phyloP scores from a whole-genome alignment of 768 basidiomycete species.

The Pholiota conissans region DNA sequence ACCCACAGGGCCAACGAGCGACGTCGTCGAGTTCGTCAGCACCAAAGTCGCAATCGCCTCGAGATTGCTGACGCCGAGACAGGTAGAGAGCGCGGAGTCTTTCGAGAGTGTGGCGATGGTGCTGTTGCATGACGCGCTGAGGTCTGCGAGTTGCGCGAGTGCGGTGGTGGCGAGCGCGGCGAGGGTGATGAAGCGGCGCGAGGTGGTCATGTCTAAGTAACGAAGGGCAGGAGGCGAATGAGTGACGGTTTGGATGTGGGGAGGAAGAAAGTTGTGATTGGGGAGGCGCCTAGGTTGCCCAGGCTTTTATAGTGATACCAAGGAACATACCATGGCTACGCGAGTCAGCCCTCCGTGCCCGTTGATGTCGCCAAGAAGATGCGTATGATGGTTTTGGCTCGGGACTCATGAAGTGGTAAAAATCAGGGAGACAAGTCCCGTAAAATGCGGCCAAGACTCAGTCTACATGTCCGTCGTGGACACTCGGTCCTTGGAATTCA shows the following conservation, averaged over 20 bases:
- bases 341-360: no score
- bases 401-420: no score
- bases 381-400: not conserved
- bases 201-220: not conserved
- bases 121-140: not conserved
- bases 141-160: not conserved
- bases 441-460: no score
- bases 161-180: not conserved
- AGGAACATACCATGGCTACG: no score
- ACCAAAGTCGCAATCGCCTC: not conserved
- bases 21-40: not conserved
- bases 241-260: not conserved
- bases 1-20: not conserved
- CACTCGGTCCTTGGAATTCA: no score
- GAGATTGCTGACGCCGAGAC: not conserved
- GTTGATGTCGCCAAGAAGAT: no score
- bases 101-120: not conserved
- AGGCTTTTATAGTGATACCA: no score
- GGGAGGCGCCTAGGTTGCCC: no score
- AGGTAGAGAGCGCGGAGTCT: not conserved
- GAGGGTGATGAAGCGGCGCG: not conserved
- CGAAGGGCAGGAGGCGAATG: not conserved
- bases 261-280: not conserved
- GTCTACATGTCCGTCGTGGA: no score
- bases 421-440: no score